phyloP scores from a whole-genome alignment of 179 eudicot genomes.

The Silene noctiflora region DNA sequence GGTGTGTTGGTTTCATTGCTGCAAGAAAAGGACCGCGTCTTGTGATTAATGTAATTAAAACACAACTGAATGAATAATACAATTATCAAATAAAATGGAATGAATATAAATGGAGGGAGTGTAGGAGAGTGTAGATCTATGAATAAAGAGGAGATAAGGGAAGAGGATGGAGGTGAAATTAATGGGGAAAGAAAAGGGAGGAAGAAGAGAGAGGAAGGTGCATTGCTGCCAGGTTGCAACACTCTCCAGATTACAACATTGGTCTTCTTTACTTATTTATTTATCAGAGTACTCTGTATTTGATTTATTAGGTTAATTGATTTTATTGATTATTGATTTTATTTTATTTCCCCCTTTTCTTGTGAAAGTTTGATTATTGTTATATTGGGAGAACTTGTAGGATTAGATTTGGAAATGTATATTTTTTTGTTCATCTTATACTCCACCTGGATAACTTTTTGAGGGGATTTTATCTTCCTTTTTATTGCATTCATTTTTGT shows the following conservation, averaged over 20 bases:
- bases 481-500: neutral
- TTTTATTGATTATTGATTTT: too few species aligned
- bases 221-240: constrained; percentile 34
- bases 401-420: neutral
- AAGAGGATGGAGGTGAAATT: neutral
- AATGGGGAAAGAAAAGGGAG: constrained; percentile 2
- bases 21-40: neutral
- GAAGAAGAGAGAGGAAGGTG: constrained; percentile 14
- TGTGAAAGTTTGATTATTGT: too few species aligned
- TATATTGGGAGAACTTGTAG: too few species aligned
- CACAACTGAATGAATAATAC: too few species aligned
- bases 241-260: constrained; percentile 17
- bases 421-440: neutral
- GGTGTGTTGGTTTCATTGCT: constrained; percentile 30
- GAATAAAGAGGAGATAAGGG: neutral
- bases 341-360: too few species aligned
- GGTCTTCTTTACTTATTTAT: too few species aligned
- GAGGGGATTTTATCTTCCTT: neutral
- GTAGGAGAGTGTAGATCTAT: neutral
- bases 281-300: too few species aligned
- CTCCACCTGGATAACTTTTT: neutral
- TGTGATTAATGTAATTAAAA: too few species aligned
- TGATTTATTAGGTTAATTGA: too few species aligned
- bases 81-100: too few species aligned
- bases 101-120: too few species aligned